phyloP scores from a whole-genome alignment of 2,329 filamentous ascomycete genomes.

The Magnaporthales sp. region DNA sequence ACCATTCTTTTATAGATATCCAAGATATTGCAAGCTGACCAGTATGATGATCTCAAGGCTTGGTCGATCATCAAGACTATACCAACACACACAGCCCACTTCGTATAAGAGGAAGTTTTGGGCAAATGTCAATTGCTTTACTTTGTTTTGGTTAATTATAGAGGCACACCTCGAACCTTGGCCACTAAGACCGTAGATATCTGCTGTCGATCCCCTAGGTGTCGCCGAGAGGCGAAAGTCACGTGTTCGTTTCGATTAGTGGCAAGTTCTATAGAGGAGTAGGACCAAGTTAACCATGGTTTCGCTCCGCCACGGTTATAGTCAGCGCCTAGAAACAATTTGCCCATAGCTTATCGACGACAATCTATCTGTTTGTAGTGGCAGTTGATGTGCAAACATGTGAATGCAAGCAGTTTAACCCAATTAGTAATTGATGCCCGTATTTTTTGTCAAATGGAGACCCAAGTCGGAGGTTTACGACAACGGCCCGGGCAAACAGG shows the following conservation, averaged over 20 bases:
- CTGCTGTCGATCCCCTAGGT: not conserved
- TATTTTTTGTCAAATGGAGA: not conserved
- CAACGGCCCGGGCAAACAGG: not conserved
- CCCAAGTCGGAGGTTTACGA: not conserved
- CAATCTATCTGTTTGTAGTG: no score
- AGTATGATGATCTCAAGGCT: not conserved
- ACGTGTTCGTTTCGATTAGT: not conserved
- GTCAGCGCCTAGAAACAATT: not conserved
- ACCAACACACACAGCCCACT: not conserved
- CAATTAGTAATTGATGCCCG: no score
- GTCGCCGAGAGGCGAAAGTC: not conserved
- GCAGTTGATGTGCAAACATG: not conserved
- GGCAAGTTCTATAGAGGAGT: not conserved
- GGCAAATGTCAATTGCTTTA: no score
- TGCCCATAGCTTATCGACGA: not conserved
- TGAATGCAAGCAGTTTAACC: no score
- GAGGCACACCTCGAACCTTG: not conserved
- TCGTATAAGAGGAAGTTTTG: not conserved
- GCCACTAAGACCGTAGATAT: not conserved
- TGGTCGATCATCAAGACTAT: not conserved
- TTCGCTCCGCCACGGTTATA: not conserved
- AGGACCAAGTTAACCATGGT: not conserved
- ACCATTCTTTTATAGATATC: no score
- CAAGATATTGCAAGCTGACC: not conserved
- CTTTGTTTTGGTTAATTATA: not conserved